Conservation (phyloP, 176 grass and related monocot species). For the Ampelocalamus luodianensis region DNA sequence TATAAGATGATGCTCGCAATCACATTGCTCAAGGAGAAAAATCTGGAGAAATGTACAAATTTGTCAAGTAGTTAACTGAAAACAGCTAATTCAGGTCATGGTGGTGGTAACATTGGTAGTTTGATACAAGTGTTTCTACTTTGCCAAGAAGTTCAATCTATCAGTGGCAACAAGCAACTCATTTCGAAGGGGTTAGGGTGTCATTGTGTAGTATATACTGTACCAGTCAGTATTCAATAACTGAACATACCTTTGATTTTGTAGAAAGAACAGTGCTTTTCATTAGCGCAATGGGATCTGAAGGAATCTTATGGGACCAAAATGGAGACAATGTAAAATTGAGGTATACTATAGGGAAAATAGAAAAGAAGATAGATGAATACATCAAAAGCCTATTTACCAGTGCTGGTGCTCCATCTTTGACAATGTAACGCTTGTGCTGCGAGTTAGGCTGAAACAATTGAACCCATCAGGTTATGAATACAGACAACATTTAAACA, state of each 20-base stretch:
- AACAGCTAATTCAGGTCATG: conserved; percentile 29
- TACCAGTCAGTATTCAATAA: conserved; percentile 6
- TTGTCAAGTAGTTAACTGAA: conserved; percentile 35
- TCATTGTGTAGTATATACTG: background rate
- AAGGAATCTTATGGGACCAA: conserved; percentile 67
- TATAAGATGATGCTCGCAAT: background rate
- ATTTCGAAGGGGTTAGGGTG: background rate
- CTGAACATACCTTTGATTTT: conserved; percentile 75
- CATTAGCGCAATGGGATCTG: conserved; percentile 73
- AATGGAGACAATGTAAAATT: conserved; percentile 26
- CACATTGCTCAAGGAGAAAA: background rate
- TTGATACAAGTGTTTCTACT: conserved; percentile 21
- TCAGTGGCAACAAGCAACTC: conserved; percentile 26
- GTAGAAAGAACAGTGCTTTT: conserved; percentile 83
- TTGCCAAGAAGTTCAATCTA: conserved; percentile 22
- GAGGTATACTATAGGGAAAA: conserved; percentile 16
- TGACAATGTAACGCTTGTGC: conserved; percentile 91
- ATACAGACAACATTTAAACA: conserved; percentile 11
- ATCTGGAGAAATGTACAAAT: conserved; percentile 35
- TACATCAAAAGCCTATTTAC: conserved; percentile 52
- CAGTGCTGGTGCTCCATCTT: conserved; percentile 72
- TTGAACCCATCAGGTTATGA: conserved; percentile 33
- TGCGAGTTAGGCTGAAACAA: conserved; percentile 84
- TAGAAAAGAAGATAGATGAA: conserved; percentile 10
- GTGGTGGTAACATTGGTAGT: conserved; percentile 8